Percentiles rank a stretch among this genome's conserved stretches.
These are phyloP conservation scores for Trametes elegans DNA, from an alignment of 768 basidiomycete genomes.

Conservation along the genomic window DNA sequence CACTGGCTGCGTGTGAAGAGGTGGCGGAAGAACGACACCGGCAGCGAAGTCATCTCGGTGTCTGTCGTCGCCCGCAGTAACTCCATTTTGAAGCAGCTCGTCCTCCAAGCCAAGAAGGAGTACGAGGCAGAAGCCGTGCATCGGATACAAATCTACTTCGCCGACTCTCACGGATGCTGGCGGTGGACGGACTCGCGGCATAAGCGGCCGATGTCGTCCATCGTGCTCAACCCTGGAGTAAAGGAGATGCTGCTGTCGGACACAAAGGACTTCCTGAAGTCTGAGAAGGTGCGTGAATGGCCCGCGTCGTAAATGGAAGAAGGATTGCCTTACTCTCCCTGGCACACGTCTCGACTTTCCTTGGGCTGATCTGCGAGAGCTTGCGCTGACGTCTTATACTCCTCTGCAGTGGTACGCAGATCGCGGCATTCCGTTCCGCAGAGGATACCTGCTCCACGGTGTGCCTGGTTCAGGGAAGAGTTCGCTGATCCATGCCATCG, in stretches of 20 bases:
- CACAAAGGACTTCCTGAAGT: constrained; percentile 78
- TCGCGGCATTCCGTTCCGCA: constrained; percentile 88
- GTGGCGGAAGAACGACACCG: constrained; percentile 64
- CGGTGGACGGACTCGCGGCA: constrained; percentile 84
- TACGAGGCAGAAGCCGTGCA: constrained; percentile 87
- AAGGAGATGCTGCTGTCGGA: constrained; percentile 88
- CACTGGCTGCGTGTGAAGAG: constrained; percentile 82
- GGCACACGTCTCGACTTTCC: constrained; percentile 2
- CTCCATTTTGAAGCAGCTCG: constrained; percentile 82
- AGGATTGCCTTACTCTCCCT: background rate
- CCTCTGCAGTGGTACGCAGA: constrained; percentile 80
- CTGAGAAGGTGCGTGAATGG: constrained; percentile 62
- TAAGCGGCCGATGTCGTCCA: constrained; percentile 85
- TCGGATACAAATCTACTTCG: constrained; percentile 87
- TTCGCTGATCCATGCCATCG: constrained; percentile 83
- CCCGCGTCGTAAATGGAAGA: background rate
- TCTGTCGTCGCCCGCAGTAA: constrained; percentile 85
- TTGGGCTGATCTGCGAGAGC: background rate
- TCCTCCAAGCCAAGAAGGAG: constrained; percentile 85
- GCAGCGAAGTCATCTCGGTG: constrained; percentile 74
- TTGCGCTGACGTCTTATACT: constrained; percentile 11
- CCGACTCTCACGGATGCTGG: constrained; percentile 86
- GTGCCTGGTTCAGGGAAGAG: constrained; percentile 87
- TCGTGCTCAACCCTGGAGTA: constrained; percentile 84
- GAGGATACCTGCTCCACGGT: constrained; percentile 82